Evolutionary conservation across 192 early-diverging fungal genomes (phyloP).

Genomic region (Coemansia sp.): DNA sequence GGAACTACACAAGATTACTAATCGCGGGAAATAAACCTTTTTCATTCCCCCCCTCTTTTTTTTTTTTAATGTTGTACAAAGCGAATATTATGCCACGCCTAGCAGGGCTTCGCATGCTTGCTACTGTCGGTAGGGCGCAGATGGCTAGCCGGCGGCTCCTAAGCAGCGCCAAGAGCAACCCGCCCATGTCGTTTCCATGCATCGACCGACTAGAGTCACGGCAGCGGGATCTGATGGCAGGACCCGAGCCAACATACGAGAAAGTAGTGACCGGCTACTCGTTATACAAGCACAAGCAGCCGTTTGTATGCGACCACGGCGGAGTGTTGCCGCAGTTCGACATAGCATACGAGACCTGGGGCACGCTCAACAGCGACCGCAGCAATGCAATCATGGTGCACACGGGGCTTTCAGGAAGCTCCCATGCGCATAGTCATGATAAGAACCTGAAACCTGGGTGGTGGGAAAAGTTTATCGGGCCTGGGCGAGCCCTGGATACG

Average conservation of each 20-base stretch:
- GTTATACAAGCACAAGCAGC: slow-evolving; percentile 59
- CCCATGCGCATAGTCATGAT: slow-evolving; percentile 85
- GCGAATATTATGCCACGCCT: background rate
- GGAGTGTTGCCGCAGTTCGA: slow-evolving; percentile 72
- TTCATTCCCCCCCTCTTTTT: background rate
- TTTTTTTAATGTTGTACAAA: background rate
- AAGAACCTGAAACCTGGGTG: slow-evolving; percentile 79
- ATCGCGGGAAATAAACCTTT: no score
- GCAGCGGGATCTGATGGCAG: slow-evolving; percentile 62
- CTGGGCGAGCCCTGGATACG: slow-evolving; percentile 88
- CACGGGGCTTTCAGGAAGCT: slow-evolving; percentile 89
- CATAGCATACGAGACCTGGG: slow-evolving; percentile 98
- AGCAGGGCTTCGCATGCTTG: no score
- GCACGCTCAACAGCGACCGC: slow-evolving; percentile 72
- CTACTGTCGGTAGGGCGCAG: no score
- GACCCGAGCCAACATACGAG: slow-evolving; percentile 81
- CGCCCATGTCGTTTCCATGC: slow-evolving; percentile 65
- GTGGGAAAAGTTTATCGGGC: slow-evolving; percentile 97
- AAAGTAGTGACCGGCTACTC: slow-evolving; percentile 76
- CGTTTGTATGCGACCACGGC: slow-evolving; percentile 79
- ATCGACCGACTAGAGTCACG: slow-evolving; percentile 64
- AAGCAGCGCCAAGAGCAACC: background rate
- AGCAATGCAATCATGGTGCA: slow-evolving; percentile 90
- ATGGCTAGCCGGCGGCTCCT: no score
- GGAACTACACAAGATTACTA: no score